phyloP scores from a whole-genome alignment of 1,284 basidiomycete genomes.

The Ustilago nuda region DNA sequence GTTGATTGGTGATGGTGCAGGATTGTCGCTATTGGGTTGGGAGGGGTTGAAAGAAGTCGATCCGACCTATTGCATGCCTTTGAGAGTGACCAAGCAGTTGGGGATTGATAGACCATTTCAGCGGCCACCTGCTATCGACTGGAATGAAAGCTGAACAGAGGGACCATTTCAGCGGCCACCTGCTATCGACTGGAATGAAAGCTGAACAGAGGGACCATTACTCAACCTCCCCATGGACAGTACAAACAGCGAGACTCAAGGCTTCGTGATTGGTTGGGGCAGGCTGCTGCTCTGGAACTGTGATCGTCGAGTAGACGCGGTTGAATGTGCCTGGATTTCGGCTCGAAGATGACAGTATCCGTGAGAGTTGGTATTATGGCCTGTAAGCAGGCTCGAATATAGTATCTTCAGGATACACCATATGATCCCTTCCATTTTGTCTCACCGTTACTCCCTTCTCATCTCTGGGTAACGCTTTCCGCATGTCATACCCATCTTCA shows the following conservation, averaged over 20 bases:
- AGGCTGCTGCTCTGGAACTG: background rate
- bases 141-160: slow-evolving; percentile 10
- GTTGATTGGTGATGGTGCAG: slow-evolving; percentile 70
- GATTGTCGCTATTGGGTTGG: slow-evolving; percentile 89
- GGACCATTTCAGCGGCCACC: slow-evolving; percentile 23
- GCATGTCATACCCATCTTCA: slow-evolving; percentile 93
- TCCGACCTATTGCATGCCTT: slow-evolving; percentile 96
- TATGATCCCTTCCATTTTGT: slow-evolving; percentile 48
- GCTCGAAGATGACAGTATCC: background rate
- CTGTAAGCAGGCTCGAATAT: slow-evolving; percentile 43
- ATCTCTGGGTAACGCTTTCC: slow-evolving; percentile 70
- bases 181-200: slow-evolving; percentile 22
- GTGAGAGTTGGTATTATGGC: slow-evolving; percentile 4
- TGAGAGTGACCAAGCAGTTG: slow-evolving; percentile 74
- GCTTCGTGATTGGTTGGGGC: too few relatives aligned
- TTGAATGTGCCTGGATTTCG: too few relatives aligned
- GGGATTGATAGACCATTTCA: slow-evolving; percentile 58
- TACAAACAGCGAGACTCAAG: too few relatives aligned
- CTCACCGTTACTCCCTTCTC: slow-evolving; percentile 51
- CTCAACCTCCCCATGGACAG: too few relatives aligned
- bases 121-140: slow-evolving; percentile 16
- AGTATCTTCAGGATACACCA: slow-evolving; percentile 54
- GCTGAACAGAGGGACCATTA: background rate
- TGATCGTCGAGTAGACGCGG: too few relatives aligned
- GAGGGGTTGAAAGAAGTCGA: slow-evolving; percentile 84